These are phyloP conservation scores for Pseudopithomyces chartarum DNA, from an alignment of 2,329 filamentous ascomycete species.

Conservation along the genomic window DNA sequence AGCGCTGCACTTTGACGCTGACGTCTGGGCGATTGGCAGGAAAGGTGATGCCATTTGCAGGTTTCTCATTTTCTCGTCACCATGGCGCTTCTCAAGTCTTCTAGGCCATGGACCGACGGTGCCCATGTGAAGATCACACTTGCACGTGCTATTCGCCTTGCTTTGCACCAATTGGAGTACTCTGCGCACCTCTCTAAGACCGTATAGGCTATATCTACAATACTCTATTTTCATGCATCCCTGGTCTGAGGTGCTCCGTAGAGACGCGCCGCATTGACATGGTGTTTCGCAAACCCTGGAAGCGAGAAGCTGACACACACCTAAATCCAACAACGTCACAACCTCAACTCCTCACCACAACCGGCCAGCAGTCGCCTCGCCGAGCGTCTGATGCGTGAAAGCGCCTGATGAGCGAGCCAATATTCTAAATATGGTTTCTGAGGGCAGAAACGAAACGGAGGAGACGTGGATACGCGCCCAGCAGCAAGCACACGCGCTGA, in stretches of 20 bases:
- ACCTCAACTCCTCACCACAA: slow-evolving; percentile 27
- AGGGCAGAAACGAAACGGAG: slow-evolving; percentile 34
- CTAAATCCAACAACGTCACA: slow-evolving; percentile 18
- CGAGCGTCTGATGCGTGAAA: slow-evolving; percentile 19
- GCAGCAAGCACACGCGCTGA: slow-evolving; percentile 13
- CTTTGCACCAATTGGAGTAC: slow-evolving; percentile 9
- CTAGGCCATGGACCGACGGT: not conserved
- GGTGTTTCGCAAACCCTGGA: slow-evolving; percentile 24
- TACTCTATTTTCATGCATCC: slow-evolving; percentile 13
- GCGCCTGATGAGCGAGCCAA: slow-evolving; percentile 14
- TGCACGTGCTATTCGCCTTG: slow-evolving; percentile 6
- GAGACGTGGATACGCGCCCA: slow-evolving; percentile 20
- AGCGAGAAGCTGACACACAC: slow-evolving; percentile 25
- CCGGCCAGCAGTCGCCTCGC: slow-evolving; percentile 17
- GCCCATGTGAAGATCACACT: slow-evolving; percentile 15
- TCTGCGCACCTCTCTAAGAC: not conserved
- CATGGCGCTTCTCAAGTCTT: not conserved
- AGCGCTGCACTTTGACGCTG: not conserved
- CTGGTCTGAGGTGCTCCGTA: slow-evolving; percentile 1
- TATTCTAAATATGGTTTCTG: slow-evolving; percentile 17
- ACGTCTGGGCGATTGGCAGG: not conserved
- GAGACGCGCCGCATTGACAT: slow-evolving; percentile 18
- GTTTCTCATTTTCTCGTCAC: not conserved
- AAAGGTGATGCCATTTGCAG: not conserved
- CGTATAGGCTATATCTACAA: slow-evolving; percentile 8